Evolutionary conservation across 805 yeast genomes (phyloP).

Genomic region (Trichomonascus vanleenenianus): DNA sequence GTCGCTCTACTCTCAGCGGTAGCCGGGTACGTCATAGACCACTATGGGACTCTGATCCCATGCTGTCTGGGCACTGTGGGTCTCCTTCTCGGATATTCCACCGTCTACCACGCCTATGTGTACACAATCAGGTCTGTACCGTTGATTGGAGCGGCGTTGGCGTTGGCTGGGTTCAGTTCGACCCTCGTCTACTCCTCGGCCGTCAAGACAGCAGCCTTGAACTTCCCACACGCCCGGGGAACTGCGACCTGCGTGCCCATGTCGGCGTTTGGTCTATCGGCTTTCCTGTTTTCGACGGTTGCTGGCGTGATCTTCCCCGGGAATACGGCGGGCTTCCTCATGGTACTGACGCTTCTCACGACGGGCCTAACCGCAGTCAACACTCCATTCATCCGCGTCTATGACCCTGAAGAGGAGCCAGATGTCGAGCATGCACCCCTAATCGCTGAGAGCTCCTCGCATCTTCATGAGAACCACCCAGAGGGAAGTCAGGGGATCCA

Average conservation of each 20-base stretch:
- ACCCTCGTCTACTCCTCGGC: conserved; percentile 57
- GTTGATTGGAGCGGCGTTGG: conserved; percentile 34
- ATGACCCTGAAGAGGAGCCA: conserved; percentile 1
- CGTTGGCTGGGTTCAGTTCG: conserved; percentile 55
- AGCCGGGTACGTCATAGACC: conserved; percentile 21
- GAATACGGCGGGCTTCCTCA: conserved; percentile 18
- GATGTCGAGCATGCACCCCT: neutral
- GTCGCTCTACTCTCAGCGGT: conserved; percentile 34
- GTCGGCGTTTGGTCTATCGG: conserved; percentile 68
- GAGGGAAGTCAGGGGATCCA: no score
- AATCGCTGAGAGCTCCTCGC: neutral
- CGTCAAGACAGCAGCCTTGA: conserved; percentile 64
- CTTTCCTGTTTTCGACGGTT: conserved; percentile 55
- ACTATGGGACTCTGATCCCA: conserved; percentile 27
- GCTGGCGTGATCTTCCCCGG: conserved; percentile 30
- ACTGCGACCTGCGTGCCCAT: conserved; percentile 70
- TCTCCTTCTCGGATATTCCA: conserved; percentile 48
- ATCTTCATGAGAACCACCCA: neutral
- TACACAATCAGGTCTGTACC: conserved; percentile 26
- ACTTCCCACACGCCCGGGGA: conserved; percentile 60
- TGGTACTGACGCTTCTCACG: conserved; percentile 13
- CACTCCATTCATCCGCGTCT: conserved; percentile 15
- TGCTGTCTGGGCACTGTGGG: conserved; percentile 43
- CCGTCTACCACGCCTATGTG: conserved; percentile 42
- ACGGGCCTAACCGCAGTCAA: conserved; percentile 10